These are phyloP conservation scores for Coemansia sp. DNA, from an alignment of 192 early-diverging fungal genomes.

Conservation along the genomic window DNA sequence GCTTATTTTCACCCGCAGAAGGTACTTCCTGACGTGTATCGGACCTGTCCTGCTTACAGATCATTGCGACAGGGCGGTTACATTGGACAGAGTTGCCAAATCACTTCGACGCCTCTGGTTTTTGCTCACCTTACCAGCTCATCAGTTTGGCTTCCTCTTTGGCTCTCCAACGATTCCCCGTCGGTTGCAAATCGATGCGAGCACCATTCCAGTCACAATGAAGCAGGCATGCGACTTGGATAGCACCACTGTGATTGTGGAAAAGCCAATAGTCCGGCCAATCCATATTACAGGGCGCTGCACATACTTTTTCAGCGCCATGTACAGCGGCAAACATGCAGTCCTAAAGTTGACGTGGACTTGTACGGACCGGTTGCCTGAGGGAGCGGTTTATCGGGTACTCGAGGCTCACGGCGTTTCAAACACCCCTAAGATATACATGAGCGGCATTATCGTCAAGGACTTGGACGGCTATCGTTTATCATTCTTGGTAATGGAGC, in stretches of 20 bases:
- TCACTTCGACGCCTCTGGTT: neutral
- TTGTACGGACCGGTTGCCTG: neutral
- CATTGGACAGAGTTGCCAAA: neutral
- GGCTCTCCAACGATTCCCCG: neutral
- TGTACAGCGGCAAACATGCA: neutral
- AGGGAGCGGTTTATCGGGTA: slow-evolving; percentile 17
- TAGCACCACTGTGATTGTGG: neutral
- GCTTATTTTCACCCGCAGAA: slow-evolving; percentile 19
- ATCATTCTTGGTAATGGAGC: slow-evolving; percentile 12
- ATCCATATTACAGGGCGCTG: neutral
- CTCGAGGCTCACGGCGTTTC: neutral
- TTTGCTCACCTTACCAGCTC: neutral
- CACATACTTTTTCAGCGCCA: neutral
- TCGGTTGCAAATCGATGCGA: neutral
- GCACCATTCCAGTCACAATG: neutral
- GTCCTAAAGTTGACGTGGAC: slow-evolving; percentile 24
- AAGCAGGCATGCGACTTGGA: neutral
- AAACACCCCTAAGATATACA: slow-evolving; percentile 8
- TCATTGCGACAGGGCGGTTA: neutral
- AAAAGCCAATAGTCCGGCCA: neutral
- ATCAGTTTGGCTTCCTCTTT: neutral
- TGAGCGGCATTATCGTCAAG: slow-evolving; percentile 8
- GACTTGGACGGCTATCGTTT: slow-evolving; percentile 22
- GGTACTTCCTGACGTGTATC: neutral
- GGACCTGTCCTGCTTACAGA: neutral